Conservation (phyloP, 257 asterid species). For the Solanum corneliomulleri region DNA sequence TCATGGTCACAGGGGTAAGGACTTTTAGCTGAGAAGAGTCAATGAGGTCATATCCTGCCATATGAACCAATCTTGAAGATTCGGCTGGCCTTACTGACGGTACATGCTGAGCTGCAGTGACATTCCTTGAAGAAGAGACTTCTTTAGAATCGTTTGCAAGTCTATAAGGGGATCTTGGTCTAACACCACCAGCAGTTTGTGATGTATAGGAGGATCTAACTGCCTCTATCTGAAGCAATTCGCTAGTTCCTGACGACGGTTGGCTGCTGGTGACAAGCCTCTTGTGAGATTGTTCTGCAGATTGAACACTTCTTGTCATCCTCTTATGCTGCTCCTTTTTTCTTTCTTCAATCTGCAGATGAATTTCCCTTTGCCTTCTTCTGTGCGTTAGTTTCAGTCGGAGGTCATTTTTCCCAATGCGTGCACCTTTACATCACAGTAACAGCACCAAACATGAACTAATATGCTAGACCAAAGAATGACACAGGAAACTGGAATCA, state of each 20-base stretch:
- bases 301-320: conserved; percentile 23
- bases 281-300: conserved; percentile 16
- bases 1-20: conserved; percentile 17
- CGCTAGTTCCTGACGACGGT: conserved; percentile 8
- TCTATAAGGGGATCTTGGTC: conserved; percentile 13
- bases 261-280: conserved; percentile 10
- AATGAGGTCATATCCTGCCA: conserved; percentile 2
- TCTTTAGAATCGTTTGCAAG: conserved; percentile 14
- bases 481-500: neutral
- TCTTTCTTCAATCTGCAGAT: conserved; percentile 19
- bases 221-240: conserved; percentile 7
- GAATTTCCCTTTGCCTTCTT: conserved; percentile 31
- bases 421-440: conserved; percentile 15
- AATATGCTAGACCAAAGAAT: neutral
- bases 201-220: conserved; percentile 29
- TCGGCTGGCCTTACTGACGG: conserved; percentile 15
- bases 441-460: neutral
- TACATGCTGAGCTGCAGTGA: conserved; percentile 17
- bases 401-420: conserved; percentile 37
- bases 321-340: conserved; percentile 24
- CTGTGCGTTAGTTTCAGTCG: conserved; percentile 43
- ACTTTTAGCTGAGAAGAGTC: conserved; percentile 17
- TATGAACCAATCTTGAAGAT: conserved; percentile 9
- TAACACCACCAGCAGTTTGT: conserved; percentile 15
- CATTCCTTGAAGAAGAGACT: conserved; percentile 14